Base-by-base conservation (phyloP, 768 basidiomycete genomes). In the Chiua virens region DNA sequence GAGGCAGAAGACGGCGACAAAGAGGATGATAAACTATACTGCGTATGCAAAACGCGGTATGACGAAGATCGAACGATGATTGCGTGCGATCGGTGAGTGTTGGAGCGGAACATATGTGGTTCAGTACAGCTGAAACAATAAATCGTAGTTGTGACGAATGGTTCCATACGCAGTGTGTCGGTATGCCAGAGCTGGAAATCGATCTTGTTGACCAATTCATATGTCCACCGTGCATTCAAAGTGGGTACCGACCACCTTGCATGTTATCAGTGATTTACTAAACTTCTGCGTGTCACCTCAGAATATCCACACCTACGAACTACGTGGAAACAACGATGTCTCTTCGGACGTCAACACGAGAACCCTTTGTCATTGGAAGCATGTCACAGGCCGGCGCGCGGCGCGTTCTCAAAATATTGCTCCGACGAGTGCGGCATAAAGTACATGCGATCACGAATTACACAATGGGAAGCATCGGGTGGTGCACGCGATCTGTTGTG, bases 151-250 rank as follows among this genome's bases (percentile, higher is more conserved):
- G 93, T 68, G 93, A 95, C 61, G 89, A 94, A 54, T 97, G 93
- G 93, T 96, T 92, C 66, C 93, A 97, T 65, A 87, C 89, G 0
- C 78, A 82, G 42, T 97, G 93, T 59, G 85, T 95, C 23, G 73
- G 81, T 37, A 87, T 95, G 79, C 80, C 83, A 22, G 92, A 95
- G 53, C 73, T 83, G 8, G 83, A 87, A 58, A 81, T 92, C 32
- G 90, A 94, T 58, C 81, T 97, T 15, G 88, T 97, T 30, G 94
- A 96, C 72, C 87, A 89, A 66, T 96, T 96, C 69, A 83, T 92
- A 46, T 97, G 93, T 68, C 92, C 92, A 1, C 73, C 76, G 5
- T 96, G 93, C 64, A 73, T 86, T 20, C 74, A 79, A 49, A 83
- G 93, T 95, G 57, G 34, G 90, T 78, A 21, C 34, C 32, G 10